phyloP scores from a whole-genome alignment of 768 basidiomycete species.

The Tulasnella sp. region DNA sequence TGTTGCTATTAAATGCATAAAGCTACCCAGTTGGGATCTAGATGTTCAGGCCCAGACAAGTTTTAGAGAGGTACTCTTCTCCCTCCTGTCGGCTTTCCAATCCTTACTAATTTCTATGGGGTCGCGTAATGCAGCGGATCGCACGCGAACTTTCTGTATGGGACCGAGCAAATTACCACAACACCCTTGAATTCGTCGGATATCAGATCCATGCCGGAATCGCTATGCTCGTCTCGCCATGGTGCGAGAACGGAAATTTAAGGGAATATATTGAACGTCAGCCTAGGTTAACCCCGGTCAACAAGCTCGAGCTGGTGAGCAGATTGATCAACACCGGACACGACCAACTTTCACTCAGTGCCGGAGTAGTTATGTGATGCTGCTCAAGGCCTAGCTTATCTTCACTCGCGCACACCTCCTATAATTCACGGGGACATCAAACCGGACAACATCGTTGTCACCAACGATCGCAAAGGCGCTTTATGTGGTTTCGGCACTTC shows the following conservation, averaged over 20 bases:
- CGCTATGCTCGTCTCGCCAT: background rate
- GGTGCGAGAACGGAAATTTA: background rate
- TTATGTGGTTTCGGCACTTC: background rate
- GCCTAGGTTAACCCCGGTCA: background rate
- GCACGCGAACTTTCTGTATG: background rate
- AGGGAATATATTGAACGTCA: background rate
- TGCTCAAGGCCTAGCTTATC: background rate
- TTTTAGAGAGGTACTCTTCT: background rate
- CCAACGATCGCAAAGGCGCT: background rate
- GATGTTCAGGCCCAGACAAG: background rate
- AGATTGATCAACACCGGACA: no score
- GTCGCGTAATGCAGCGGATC: background rate
- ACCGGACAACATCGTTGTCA: background rate
- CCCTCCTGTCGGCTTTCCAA: no score
- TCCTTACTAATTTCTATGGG: no score
- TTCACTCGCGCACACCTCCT: background rate
- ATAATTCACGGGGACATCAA: conserved; percentile 11
- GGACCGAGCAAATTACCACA: background rate
- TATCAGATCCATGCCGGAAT: background rate
- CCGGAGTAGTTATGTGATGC: background rate
- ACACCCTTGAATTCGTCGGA: background rate
- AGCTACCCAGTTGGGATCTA: no score
- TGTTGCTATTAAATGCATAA: background rate
- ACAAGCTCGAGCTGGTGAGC: background rate
- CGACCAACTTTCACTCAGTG: no score